Evolutionary conservation across 805 yeast genomes (phyloP).

Genomic region (Metschnikowia similis): DNA sequence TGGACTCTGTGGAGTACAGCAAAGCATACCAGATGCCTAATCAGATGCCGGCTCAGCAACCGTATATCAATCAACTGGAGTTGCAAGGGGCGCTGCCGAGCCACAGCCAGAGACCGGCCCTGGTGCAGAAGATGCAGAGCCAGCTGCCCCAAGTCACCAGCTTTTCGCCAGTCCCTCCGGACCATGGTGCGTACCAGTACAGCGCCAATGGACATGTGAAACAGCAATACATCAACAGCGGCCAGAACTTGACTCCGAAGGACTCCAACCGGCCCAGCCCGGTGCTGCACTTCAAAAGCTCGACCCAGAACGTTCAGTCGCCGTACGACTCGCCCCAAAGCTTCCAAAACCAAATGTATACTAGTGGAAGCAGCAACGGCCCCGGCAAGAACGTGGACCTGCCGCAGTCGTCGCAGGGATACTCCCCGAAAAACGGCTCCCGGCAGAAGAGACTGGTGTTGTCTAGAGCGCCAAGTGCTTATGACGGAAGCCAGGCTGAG

Average conservation of each 20-base stretch:
- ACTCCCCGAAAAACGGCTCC: conserved; percentile 28
- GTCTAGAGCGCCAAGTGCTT: conserved; percentile 1
- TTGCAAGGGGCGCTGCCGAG: background rate
- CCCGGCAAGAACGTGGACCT: conserved; percentile 20
- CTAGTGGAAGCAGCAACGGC: conserved; percentile 15
- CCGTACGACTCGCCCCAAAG: conserved; percentile 17
- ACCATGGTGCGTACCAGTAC: conserved; percentile 2
- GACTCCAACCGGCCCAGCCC: conserved; percentile 8
- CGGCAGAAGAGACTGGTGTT: conserved; percentile 18
- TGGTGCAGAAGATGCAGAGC: background rate
- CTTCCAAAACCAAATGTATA: conserved; percentile 2
- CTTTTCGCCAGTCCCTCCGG: background rate
- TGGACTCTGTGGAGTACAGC: conserved; percentile 23
- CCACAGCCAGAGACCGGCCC: conserved; percentile 1
- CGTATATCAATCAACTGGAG: background rate
- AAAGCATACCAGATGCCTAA: conserved; percentile 7
- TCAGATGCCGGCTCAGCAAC: conserved; percentile 15
- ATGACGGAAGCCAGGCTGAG: background rate
- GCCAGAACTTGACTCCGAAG: conserved; percentile 1
- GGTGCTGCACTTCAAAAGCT: conserved; percentile 5
- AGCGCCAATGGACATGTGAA: conserved; percentile 3
- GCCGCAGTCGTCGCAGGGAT: conserved; percentile 26
- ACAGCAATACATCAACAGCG: background rate
- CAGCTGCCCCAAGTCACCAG: background rate
- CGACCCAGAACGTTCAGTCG: conserved; percentile 4